Base-by-base conservation (phyloP, 345 rosid genomes). In the Sisymbrium irio region DNA sequence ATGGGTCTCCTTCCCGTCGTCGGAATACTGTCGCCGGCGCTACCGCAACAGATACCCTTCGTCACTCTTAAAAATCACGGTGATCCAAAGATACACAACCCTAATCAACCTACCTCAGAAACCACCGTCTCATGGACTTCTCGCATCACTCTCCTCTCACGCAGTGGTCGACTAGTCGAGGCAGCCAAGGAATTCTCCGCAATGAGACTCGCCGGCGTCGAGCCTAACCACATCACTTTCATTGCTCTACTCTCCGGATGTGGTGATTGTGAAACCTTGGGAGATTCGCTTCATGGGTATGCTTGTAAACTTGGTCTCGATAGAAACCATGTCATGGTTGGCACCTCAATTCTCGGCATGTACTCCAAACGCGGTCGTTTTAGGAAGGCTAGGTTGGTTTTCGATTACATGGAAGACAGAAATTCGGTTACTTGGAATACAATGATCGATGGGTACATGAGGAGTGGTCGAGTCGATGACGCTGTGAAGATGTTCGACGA, bases 391-490 rank as follows among this genome's bases (percentile, higher is more conserved):
- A 71, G 84, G 65, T 42, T 72, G 77, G 85, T 85, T 27, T 89
- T 93, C 27, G 86, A 91, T 45, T 67, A 36, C 33, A 77, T 91
- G 89, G 71, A 68, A 17, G 69, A 66, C 60, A 87, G 56, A 77
- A 84, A 82, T 72, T 83, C 79, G 28, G 79, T 81, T 13, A 80
- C 97, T 67, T 89, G 97, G 97, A 89, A 86, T 69, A 79, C 92
- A 12, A 83, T 93, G 92, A 78, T 93, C 14, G 82, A 86, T 67
- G 92, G 94, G 40, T 85, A 82, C 73, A 76, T 86, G 82, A 84
- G 74, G 65, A 70, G 36, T 42, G 87, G 88, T 61, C 58, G 78
- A 25, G 47, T 82, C 36, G 71, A 71, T 6, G 65, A 45, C 27
- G 98, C 96, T 1, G 57, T 74, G 6, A 68, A 74, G 50, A 0